Evolutionary conservation across 169 alveolate species (phyloP).

Genomic region (Plasmodium ovale): DNA sequence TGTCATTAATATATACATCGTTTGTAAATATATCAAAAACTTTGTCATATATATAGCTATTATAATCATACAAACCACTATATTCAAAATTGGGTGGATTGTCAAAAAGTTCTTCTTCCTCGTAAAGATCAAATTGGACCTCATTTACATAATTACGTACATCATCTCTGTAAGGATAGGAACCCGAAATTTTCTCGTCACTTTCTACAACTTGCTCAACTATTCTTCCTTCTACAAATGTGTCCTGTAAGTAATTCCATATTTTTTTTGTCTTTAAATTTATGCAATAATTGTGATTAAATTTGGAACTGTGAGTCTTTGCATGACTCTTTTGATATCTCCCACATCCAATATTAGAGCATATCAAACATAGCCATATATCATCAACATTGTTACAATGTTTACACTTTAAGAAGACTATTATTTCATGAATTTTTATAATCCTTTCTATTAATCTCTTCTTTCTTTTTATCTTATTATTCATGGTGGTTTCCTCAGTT

Average conservation of each 20-base stretch:
- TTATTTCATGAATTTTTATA: background rate
- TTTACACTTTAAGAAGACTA: constrained; percentile 40
- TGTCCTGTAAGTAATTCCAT: constrained; percentile 53
- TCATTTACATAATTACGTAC: background rate
- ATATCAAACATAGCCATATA: constrained; percentile 60
- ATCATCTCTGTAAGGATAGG: background rate
- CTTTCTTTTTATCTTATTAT: background rate
- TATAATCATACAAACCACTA: background rate
- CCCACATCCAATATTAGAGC: constrained; percentile 64
- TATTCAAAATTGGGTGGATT: background rate
- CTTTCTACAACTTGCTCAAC: background rate
- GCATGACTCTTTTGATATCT: constrained; percentile 73
- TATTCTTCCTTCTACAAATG: constrained; percentile 36
- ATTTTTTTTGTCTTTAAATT: constrained; percentile 50
- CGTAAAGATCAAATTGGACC: background rate
- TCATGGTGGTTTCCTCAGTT: background rate
- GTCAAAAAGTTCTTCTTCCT: background rate
- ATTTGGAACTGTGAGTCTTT: constrained; percentile 34
- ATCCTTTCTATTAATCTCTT: background rate
- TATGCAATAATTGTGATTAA: constrained; percentile 59
- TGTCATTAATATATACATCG: constrained; percentile 57
- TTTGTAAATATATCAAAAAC: constrained; percentile 52
- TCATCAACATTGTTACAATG: constrained; percentile 53
- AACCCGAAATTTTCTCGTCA: background rate
- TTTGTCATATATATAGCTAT: constrained; percentile 21